phyloP scores from a whole-genome alignment of 1,139 yeast genomes.

The Tardiomyces digboiensis region DNA sequence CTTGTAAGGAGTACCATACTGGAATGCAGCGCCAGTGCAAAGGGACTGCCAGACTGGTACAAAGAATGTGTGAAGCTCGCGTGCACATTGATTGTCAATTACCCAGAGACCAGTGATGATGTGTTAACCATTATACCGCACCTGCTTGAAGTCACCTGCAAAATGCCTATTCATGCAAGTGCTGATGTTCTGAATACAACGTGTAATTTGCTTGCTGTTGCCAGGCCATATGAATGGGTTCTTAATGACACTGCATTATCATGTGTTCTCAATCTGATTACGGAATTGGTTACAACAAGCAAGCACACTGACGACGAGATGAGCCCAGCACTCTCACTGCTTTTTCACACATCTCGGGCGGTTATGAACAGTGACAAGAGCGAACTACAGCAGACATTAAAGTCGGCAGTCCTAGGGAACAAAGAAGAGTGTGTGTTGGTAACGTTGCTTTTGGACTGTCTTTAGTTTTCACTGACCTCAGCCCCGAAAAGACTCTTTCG shows the following conservation, averaged over 20 bases:
- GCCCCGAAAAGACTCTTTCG: neutral
- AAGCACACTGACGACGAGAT: neutral
- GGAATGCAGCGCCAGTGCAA: slow-evolving; percentile 3
- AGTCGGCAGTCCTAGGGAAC: neutral
- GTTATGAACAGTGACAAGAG: neutral
- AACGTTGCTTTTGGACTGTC: too few relatives aligned
- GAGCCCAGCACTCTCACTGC: neutral
- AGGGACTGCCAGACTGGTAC: slow-evolving; percentile 4
- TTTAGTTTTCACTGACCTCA: neutral
- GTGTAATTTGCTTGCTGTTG: neutral
- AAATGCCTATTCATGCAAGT: neutral
- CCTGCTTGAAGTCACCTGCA: neutral
- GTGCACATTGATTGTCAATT: slow-evolving; percentile 10
- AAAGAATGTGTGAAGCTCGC: slow-evolving; percentile 11
- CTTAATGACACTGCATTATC: neutral
- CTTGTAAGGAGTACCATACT: too few relatives aligned
- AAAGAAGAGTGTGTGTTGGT: neutral
- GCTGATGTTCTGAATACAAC: neutral
- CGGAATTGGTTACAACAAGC: neutral
- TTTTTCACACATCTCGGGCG: neutral
- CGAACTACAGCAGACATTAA: neutral
- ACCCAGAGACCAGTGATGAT: neutral
- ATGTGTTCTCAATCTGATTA: neutral
- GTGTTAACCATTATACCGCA: neutral
- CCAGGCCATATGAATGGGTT: neutral